Conservation (phyloP, 1,284 basidiomycete species). For the Ceratobasidium sp. region DNA sequence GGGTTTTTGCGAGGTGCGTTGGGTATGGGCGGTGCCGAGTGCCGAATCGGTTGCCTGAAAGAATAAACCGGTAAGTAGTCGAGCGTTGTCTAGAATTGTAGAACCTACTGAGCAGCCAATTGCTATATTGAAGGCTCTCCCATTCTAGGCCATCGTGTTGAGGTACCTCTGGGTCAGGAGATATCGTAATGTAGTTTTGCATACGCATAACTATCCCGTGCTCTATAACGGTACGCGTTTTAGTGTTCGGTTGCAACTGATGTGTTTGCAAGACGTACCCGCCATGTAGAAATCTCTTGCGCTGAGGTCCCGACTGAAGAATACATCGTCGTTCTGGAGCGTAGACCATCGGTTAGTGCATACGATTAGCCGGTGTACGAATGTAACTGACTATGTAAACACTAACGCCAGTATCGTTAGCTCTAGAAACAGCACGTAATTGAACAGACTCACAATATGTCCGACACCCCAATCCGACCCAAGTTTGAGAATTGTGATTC, state of each 20-base stretch:
- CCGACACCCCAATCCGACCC: slow-evolving; percentile 11
- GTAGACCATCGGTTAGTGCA: background rate
- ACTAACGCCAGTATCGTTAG: background rate
- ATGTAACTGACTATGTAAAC: slow-evolving; percentile 24
- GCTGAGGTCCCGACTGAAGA: slow-evolving; percentile 25
- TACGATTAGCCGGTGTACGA: background rate
- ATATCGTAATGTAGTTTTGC: slow-evolving; percentile 34
- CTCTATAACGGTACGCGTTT: background rate
- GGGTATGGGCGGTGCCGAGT: slow-evolving; percentile 43
- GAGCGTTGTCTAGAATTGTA: background rate
- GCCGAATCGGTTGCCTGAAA: slow-evolving; percentile 44
- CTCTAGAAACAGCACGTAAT: background rate
- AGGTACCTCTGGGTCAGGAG: slow-evolving; percentile 15
- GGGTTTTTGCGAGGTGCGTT: slow-evolving; percentile 44
- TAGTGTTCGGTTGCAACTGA: no score
- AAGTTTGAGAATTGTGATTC: slow-evolving; percentile 38
- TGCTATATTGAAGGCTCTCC: slow-evolving; percentile 43
- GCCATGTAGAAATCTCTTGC: slow-evolving; percentile 32
- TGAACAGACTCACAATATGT: slow-evolving; percentile 14
- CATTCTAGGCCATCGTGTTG: slow-evolving; percentile 43
- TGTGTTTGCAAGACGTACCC: background rate
- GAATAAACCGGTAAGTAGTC: background rate
- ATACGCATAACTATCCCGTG: slow-evolving; percentile 39
- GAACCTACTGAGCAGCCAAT: slow-evolving; percentile 44
- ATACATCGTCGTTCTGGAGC: slow-evolving; percentile 35